Conservation (phyloP, 139 green algal species). For the Chloropicon primus region DNA sequence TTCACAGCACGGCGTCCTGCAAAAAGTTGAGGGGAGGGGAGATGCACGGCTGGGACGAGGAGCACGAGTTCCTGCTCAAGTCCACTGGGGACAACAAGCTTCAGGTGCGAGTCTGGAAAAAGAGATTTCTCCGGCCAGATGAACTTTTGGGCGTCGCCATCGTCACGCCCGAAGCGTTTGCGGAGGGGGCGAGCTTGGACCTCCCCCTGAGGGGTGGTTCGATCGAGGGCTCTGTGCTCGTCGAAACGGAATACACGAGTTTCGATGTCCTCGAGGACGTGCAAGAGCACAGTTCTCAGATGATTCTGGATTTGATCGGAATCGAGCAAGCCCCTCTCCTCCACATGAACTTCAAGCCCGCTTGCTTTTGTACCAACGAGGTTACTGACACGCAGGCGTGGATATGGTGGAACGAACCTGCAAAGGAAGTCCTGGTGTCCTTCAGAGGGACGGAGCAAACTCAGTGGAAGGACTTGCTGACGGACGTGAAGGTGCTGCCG, state of each 20-base stretch:
- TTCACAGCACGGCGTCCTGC: neutral
- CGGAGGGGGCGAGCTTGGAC: neutral
- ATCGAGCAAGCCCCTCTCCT: neutral
- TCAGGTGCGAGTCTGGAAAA: neutral
- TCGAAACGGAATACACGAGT: too few species aligned
- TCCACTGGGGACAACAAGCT: neutral
- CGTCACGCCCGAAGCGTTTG: neutral
- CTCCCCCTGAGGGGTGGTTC: neutral
- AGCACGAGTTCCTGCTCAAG: neutral
- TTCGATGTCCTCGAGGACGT: neutral
- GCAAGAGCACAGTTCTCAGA: neutral
- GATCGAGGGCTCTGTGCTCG: neutral
- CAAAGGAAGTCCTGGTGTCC: neutral
- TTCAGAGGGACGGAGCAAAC: constrained; percentile 3
- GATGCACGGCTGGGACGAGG: neutral
- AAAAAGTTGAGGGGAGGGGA: neutral
- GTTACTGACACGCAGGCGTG: neutral
- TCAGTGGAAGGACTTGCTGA: constrained; percentile 7
- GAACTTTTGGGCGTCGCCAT: neutral
- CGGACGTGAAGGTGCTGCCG: neutral
- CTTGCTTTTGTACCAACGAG: neutral
- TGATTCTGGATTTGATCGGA: neutral
- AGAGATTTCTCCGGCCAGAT: neutral
- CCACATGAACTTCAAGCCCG: neutral
- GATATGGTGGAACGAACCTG: neutral